Evolutionary conservation across 257 asterid species (phyloP).

Genomic region (Solanum pinnatisectum): DNA sequence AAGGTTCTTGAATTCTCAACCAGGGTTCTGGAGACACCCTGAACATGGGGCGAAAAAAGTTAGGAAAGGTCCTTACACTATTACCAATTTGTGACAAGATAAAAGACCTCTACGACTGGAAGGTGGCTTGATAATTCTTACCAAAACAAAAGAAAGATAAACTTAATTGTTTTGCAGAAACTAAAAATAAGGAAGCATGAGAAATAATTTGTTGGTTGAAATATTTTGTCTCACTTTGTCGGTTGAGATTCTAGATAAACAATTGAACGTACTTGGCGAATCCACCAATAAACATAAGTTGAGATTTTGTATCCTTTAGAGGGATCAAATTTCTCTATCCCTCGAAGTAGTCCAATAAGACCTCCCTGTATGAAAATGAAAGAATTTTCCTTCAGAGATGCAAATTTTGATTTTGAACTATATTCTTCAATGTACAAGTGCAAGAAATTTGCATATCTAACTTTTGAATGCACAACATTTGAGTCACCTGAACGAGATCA

Average conservation of each 20-base stretch:
- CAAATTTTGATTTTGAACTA: not conserved
- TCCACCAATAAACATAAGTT: conserved; percentile 98
- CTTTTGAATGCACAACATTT: conserved; percentile 2
- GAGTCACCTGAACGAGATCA: conserved; percentile 81
- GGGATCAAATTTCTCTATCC: conserved; percentile 90
- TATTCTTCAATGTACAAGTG: not conserved
- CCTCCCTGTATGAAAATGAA: conserved; percentile 58
- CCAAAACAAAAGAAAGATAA: not conserved
- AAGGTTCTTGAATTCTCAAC: conserved; percentile 79
- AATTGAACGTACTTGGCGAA: conserved; percentile 58
- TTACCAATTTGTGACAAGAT: not conserved
- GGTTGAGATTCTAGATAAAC: not conserved
- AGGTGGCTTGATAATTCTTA: not conserved
- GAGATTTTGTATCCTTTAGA: conserved; percentile 94
- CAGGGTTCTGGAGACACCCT: conserved; percentile 91
- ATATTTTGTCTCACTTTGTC: not conserved
- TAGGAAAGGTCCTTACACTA: not conserved
- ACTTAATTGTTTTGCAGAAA: not conserved
- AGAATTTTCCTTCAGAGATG: not conserved
- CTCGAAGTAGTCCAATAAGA: conserved; percentile 80
- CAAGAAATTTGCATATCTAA: not conserved
- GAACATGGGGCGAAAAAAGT: conserved; percentile 2
- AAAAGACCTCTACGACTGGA: not conserved
- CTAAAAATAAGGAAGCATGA: not conserved
- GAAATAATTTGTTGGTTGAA: not conserved